phyloP scores from a whole-genome alignment of 768 basidiomycete genomes.

The Lactarius deliciosus region DNA sequence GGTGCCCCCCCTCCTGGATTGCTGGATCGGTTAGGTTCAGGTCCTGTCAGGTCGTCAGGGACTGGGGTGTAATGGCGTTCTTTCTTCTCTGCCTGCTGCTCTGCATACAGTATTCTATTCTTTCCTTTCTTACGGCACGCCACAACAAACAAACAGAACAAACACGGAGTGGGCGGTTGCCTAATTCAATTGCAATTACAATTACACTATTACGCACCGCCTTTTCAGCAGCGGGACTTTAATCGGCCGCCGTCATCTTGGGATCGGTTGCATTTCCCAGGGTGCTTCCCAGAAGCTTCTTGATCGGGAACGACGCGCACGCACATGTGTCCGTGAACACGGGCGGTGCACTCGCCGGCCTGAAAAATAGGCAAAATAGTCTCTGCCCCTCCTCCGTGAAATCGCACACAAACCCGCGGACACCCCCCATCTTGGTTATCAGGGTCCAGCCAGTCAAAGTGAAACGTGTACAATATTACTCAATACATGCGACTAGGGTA shows the following conservation, averaged over 20 bases:
- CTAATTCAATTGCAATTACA: conserved; percentile 3
- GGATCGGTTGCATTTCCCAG: conserved; percentile 24
- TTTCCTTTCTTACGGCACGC: conserved; percentile 15
- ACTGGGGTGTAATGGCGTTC: neutral
- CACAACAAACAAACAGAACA: conserved; percentile 23
- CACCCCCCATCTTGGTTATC: neutral
- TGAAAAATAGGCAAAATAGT: conserved; percentile 20
- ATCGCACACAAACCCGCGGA: conserved; percentile 22
- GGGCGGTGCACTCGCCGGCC: conserved; percentile 23
- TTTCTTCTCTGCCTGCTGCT: conserved; percentile 10
- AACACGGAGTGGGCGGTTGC: neutral
- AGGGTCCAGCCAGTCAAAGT: neutral
- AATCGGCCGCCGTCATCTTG: conserved; percentile 17
- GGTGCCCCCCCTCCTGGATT: neutral
- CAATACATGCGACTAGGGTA: conserved; percentile 5
- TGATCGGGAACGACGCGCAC: conserved; percentile 24
- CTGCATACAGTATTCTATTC: neutral
- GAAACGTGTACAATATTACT: conserved; percentile 18
- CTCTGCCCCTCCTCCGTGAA: conserved; percentile 13
- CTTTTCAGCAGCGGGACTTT: conserved; percentile 21
- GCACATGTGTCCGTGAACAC: conserved; percentile 5
- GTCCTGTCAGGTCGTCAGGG: conserved; percentile 9
- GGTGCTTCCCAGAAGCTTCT: conserved; percentile 27
- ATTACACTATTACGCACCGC: conserved; percentile 25
- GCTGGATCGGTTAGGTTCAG: neutral